Base-by-base conservation (phyloP, 768 basidiomycete genomes). In the Rhodotorula sphaerocarpa region DNA sequence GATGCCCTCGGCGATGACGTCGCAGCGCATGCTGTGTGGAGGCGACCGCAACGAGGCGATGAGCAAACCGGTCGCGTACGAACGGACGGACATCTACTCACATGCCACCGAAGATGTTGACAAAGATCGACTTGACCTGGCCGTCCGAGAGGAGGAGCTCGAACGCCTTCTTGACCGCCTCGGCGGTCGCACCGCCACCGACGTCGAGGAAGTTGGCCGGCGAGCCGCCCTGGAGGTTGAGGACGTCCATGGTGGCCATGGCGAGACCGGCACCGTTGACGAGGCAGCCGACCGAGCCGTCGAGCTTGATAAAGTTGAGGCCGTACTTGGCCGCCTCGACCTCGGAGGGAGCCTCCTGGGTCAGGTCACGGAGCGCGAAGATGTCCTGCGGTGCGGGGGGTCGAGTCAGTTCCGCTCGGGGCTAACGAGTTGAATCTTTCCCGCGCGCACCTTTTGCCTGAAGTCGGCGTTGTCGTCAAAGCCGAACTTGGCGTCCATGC, bases 211-310 rank as follows among this genome's bases (percentile, higher is more conserved):
- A 99, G 77, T 99, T 97, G 57, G 95, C 95, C 7, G 95, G 95
- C 70, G 92, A 86, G 55, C 90, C 95, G 52, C 95, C 95, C 74
- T 96, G 89, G 55, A 95, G 79, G 51, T 91, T 83, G 59, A 99
- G 81, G n/a, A 97, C 93, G 73, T 99, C 95, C 95, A 99, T 97
- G 59, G 95, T 99, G 42, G 95, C 95, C 95, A 99, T 99, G 54
- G 95, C 95, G 65, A 99, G 79, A 73, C 95, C 95, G 55, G 95
- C 95, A 72, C 95, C 95, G 72, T 99, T 99, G 66, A 99, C 95
- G 55, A 99, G 79, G 78, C 95, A 99, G 33, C 95, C 95, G 63
- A 99, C 85, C 76, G 82, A 87, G 34, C 95, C 95, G 73, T 99
- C 95, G 47, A 99, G 85, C 79, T 99, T 96, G 81, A 97, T 97